Percentiles rank a stretch among this genome's conserved stretches.
phyloP scores from a whole-genome alignment of 2,329 filamentous ascomycete species.

The Penicillium sp. region DNA sequence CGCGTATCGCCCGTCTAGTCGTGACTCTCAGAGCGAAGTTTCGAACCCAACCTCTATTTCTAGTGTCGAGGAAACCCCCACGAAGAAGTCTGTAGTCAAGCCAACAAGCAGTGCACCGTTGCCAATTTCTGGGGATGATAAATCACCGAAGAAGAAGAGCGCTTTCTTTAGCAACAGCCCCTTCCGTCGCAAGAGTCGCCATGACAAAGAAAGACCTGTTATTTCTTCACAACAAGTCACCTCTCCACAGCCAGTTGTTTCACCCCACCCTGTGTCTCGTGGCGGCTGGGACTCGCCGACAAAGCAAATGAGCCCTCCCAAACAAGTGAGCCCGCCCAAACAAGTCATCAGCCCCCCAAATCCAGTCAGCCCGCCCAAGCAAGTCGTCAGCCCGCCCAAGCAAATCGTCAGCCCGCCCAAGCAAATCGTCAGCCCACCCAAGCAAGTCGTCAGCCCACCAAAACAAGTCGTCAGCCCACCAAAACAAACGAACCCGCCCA shows the following conservation, averaged over 20 bases:
- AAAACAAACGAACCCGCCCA: constrained; percentile 10
- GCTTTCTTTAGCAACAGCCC: constrained; percentile 93
- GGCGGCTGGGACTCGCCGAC: constrained; percentile 7
- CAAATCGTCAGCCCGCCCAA: not conserved
- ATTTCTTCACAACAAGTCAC: constrained; percentile 32
- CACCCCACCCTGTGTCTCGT: not conserved
- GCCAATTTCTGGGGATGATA: constrained; percentile 57
- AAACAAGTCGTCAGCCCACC: not conserved
- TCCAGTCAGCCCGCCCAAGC: constrained; percentile 12
- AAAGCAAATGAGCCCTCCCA: not conserved
- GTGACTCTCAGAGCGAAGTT: constrained; percentile 86
- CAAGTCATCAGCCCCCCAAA: not conserved
- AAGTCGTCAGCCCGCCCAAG: not conserved
- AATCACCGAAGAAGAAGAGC: constrained; percentile 62
- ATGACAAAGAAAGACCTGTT: constrained; percentile 59
- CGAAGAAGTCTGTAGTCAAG: constrained; percentile 72
- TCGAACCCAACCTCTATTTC: constrained; percentile 87
- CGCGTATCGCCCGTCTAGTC: constrained; percentile 72
- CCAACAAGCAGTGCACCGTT: constrained; percentile 39
- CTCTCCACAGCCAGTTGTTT: constrained; percentile 4
- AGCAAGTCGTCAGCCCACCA: not conserved
- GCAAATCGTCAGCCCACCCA: constrained; percentile 11
- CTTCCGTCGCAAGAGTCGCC: constrained; percentile 86
- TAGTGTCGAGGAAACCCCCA: constrained; percentile 70
- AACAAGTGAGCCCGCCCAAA: not conserved